Evolutionary conservation across 2,329 filamentous ascomycete genomes (phyloP).

Genomic region (Claviceps humidiphila): DNA sequence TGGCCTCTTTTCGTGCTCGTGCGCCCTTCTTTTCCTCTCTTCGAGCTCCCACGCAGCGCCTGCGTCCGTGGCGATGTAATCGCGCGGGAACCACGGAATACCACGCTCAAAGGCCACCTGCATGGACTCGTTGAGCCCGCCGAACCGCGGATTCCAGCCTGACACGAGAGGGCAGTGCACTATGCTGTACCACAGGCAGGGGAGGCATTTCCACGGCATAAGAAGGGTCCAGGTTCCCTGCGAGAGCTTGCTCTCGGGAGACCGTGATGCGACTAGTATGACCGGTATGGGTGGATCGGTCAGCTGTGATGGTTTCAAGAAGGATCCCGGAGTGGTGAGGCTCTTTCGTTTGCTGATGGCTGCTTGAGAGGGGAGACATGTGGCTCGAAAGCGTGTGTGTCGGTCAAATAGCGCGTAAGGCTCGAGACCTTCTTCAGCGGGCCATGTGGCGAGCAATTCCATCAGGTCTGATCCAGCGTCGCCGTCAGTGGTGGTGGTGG

Average conservation of each 20-base stretch:
- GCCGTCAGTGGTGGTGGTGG: conserved; percentile 13
- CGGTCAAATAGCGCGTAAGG: conserved; percentile 54
- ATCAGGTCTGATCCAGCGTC: conserved; percentile 31
- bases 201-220: conserved; percentile 81
- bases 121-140: conserved; percentile 63
- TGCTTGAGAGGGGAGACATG: conserved; percentile 60
- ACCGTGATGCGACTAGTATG: conserved; percentile 50
- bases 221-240: conserved; percentile 72
- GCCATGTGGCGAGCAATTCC: conserved; percentile 53
- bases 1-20: conserved; percentile 64
- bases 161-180: conserved; percentile 71
- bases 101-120: conserved; percentile 74
- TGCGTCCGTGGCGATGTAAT: conserved; percentile 66
- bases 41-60: conserved; percentile 66
- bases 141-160: conserved; percentile 70
- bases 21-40: conserved; percentile 56
- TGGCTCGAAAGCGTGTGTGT: conserved; percentile 49
- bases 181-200: conserved; percentile 72
- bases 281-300: conserved; percentile 68
- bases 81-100: conserved; percentile 72
- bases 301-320: conserved; percentile 36
- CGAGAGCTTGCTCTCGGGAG: conserved; percentile 30
- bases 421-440: conserved; percentile 39
- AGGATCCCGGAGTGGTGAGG: conserved; percentile 46
- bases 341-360: conserved; percentile 66